A percentile compares a stretch with the other conserved stretches of the same genome.
Conservation (phyloP, 2,329 filamentous ascomycete species). For the Alternaria sp. region DNA sequence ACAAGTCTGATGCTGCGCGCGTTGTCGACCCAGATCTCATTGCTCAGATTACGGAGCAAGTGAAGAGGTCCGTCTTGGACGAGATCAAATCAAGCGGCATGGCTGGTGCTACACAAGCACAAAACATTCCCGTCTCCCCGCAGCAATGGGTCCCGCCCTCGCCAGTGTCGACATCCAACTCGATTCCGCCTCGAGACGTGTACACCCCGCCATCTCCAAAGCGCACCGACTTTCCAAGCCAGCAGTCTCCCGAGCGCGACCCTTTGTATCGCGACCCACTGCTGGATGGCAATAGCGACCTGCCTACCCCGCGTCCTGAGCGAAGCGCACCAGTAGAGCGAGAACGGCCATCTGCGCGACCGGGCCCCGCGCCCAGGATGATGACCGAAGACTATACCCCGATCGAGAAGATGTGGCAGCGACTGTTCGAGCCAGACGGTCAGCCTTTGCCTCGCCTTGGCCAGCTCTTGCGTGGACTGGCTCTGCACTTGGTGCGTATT, state of each 20-base stretch:
- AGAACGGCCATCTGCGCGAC: slow-evolving; percentile 33
- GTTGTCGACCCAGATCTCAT: slow-evolving; percentile 66
- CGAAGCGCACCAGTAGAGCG: slow-evolving; percentile 33
- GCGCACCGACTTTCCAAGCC: slow-evolving; percentile 38
- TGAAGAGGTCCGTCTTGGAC: slow-evolving; percentile 53
- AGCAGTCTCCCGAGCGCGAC: slow-evolving; percentile 48
- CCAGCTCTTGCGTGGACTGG: slow-evolving; percentile 75
- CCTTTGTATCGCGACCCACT: slow-evolving; percentile 36
- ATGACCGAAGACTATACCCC: slow-evolving; percentile 47
- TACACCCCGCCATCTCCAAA: slow-evolving; percentile 64
- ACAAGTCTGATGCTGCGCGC: slow-evolving; percentile 56
- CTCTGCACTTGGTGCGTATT: slow-evolving; percentile 70
- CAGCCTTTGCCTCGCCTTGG: slow-evolving; percentile 71
- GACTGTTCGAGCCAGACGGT: slow-evolving; percentile 72
- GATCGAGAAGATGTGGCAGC: slow-evolving; percentile 75
- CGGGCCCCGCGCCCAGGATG: slow-evolving; percentile 36
- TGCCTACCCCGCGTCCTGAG: slow-evolving; percentile 35
- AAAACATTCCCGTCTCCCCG: slow-evolving; percentile 43
- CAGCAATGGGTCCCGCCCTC: slow-evolving; percentile 49
- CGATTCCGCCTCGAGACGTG: slow-evolving; percentile 55
- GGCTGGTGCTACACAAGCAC: slow-evolving; percentile 34
- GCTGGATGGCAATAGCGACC: slow-evolving; percentile 40
- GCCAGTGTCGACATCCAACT: slow-evolving; percentile 54
- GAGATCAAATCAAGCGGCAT: slow-evolving; percentile 55
- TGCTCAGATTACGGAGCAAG: slow-evolving; percentile 66